Percentiles rank a stretch among this genome's conserved stretches.
These are phyloP conservation scores for Penicillium sp. DNA, from an alignment of 2,329 filamentous ascomycete genomes.

Conservation along the genomic window DNA sequence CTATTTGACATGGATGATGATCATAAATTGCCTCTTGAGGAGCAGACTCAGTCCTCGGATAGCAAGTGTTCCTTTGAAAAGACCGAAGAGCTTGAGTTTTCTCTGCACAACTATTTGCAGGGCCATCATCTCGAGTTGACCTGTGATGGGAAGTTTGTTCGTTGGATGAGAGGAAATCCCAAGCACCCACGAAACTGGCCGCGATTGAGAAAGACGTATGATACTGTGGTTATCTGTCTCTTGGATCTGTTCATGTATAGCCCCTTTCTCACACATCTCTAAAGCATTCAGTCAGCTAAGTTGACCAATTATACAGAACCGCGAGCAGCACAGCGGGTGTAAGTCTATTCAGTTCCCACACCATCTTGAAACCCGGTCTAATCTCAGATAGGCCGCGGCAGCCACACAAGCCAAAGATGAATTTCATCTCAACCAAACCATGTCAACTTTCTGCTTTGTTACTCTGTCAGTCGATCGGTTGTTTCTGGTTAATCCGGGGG, in stretches of 20 bases:
- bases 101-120: conserved; percentile 15
- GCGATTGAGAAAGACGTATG: conserved; percentile 23
- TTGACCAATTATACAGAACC: conserved; percentile 23
- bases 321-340: conserved; percentile 33
- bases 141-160: conserved; percentile 25
- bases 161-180: conserved; percentile 26
- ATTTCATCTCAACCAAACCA: conserved; percentile 20
- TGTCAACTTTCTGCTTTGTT: conserved; percentile 30
- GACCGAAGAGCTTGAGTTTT: conserved; percentile 10
- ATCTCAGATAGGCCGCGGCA: conserved; percentile 22
- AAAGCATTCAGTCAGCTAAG: neutral
- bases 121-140: conserved; percentile 26
- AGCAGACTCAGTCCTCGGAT: too few species aligned
- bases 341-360: conserved; percentile 8
- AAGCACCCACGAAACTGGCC: conserved; percentile 31
- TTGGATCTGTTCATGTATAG: conserved; percentile 32
- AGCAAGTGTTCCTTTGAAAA: conserved; percentile 1
- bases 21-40: too few species aligned
- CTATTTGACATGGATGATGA: too few species aligned
- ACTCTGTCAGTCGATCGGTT: conserved; percentile 15
- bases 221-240: conserved; percentile 23
- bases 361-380: too few species aligned
- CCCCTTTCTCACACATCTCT: neutral
- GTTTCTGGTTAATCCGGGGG: conserved; percentile 1
- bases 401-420: conserved; percentile 24